Evolutionary conservation across 805 yeast genomes (phyloP), one percentile per base, ranked within the genome.

Genomic region (Saturnispora serradocipensis): DNA sequence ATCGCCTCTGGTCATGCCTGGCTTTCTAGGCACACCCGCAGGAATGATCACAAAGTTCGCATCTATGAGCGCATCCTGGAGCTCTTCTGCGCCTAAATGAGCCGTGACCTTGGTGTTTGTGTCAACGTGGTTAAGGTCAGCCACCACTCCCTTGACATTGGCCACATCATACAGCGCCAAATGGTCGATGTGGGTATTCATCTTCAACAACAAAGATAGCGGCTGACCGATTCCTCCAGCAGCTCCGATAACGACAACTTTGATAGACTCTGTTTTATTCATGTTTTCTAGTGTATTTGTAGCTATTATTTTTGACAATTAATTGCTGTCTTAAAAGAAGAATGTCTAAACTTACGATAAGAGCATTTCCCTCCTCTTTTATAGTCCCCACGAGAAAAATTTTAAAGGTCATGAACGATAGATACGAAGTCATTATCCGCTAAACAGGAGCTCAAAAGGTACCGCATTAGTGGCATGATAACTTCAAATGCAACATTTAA

Each of bases 221-320:
- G 81, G 80, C 66, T 77, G 82, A 50, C 82, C 82, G 62, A 77
- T 77, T 60, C 82, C 82, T 61, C 96, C 96, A 50, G 91, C 89
- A 53, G 97, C 97, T 58, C 96, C 96, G 50, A 84, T 75, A 54
- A 88, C 89, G 52, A 95, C 78, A 50, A 87, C 95, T 74, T 87
- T 11, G 11, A 40, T 13, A 32, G n/a, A 27, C 15, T 30, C 34
- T 30, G 34, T 13, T 8, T 30, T 13, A 30, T 30, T 30, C 34
- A 30, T 30, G 34, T 30, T 30, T 13, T 30, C 15, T 30, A 13
- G 28, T 8, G 28, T 7, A 25, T 25, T 25, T 30, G 34, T 30
- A 13, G 15, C 34, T 30, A 30, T 5, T 30, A 30, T 30, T 30
- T 30, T 11, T 30, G 34, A 11, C 34, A 30, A 11, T 30, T 30